Conservation (phyloP, 164 flowering plant species). For the Chimonanthus praecox region DNA sequence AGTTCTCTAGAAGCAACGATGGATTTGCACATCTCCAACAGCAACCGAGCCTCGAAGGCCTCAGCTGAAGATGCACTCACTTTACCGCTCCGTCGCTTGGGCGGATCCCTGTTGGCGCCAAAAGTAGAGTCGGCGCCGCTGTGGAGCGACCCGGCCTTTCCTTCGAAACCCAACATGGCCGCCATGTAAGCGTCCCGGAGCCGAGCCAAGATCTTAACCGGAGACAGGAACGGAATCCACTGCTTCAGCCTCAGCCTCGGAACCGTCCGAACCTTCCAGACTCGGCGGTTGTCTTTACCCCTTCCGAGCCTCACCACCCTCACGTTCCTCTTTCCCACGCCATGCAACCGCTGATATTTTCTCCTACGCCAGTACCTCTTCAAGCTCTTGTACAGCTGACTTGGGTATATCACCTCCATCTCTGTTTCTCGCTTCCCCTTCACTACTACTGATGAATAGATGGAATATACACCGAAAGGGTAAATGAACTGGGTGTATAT, state of each 20-base stretch:
- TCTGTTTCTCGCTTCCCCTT: neutral
- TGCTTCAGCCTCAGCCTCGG: slow-evolving; percentile 1
- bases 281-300: neutral
- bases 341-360: slow-evolving; percentile 10
- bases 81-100: neutral
- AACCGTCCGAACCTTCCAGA: neutral
- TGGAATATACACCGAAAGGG: neutral
- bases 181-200: slow-evolving; percentile 7
- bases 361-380: slow-evolving; percentile 8
- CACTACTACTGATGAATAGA: neutral
- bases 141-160: slow-evolving; percentile 2
- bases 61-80: neutral
- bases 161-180: slow-evolving; percentile 2
- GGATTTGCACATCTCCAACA: slow-evolving; percentile 14
- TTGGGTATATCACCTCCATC: neutral
- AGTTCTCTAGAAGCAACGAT: slow-evolving; percentile 14
- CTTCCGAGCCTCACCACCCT: slow-evolving; percentile 3
- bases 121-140: neutral
- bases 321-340: slow-evolving; percentile 3
- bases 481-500: neutral
- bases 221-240: neutral
- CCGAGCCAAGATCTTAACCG: slow-evolving; percentile 7
- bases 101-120: neutral
- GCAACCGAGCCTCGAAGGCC: slow-evolving; percentile 11
- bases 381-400: neutral